Base-by-base conservation (phyloP, 768 basidiomycete species). In the Ramaria rubella region DNA sequence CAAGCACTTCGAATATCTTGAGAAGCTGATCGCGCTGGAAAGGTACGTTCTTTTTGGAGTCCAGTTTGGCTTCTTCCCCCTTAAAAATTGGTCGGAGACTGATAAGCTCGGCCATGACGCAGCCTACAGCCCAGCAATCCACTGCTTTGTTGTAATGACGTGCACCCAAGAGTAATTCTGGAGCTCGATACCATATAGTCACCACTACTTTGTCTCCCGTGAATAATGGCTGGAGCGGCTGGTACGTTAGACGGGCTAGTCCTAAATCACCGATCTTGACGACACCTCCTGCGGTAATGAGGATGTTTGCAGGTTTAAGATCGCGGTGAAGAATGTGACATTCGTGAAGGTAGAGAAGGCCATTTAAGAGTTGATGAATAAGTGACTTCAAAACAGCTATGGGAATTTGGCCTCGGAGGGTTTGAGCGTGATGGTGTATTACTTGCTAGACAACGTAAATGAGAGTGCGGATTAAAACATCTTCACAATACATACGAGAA, bases 261-360 rank as follows among this genome's bases (percentile, higher is more conserved):
- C 96, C 96, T 1, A 98, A 76, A 68, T 99, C 96, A n/a, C 94
- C 96, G 51, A 99, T 98, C 72, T 98, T 98, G 65, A 99, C 93
- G 34, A 90, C 80, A 2, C 95, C 95, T 9, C 72, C 64, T 15
- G 89, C 82, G 12, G 86, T 96, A 58, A 99, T 94, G 58, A 98
- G 89, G 70, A 99, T 97, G 66, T 99, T 99, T 14, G 96, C 95
- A 0, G 95, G 96, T 71, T 99, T 99, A 62, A 99, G 82, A 69
- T 98, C 96, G 51, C 95, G 85, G 64, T 94, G 91, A 31, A 99
- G 82, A 51, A 98, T 92, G 65, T 97, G 90, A 17, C 94, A 93
- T 12, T 96, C 90, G 72, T 99, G 96, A 9, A 99, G 86, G 72
- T 97, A 98, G 53, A 93, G 75, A 17, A 97, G 82, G 8, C 96